phyloP scores from a whole-genome alignment of 2,329 filamentous ascomycete species.

The Ophiostoma angusticollis region DNA sequence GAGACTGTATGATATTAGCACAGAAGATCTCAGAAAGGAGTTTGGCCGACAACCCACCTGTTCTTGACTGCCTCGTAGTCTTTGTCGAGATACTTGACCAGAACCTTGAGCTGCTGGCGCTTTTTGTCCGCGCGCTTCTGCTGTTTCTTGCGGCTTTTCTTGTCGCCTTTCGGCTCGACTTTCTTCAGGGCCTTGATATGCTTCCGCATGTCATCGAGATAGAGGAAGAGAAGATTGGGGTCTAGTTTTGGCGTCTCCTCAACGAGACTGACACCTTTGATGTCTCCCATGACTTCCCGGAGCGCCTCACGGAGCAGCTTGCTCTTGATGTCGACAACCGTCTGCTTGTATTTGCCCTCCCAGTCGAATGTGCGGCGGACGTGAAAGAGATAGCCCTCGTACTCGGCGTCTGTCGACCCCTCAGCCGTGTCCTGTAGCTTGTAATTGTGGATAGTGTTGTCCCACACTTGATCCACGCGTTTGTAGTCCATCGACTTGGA shows the following conservation, averaged over 20 bases:
- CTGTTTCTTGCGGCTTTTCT: constrained; percentile 48
- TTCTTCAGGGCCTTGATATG: constrained; percentile 52
- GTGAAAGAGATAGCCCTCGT: constrained; percentile 71
- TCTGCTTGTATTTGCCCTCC: constrained; percentile 65
- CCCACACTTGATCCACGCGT: constrained; percentile 43
- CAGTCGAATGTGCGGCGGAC: constrained; percentile 72
- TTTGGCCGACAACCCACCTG: constrained; percentile 19
- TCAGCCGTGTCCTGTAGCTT: constrained; percentile 43
- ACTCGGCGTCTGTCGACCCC: constrained; percentile 36
- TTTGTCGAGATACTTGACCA: constrained; percentile 33
- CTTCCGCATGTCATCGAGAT: constrained; percentile 63
- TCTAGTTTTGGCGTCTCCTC: constrained; percentile 65
- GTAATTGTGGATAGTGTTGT: constrained; percentile 35
- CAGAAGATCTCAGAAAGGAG: background rate
- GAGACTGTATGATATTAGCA: constrained; percentile 33
- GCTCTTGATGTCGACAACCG: constrained; percentile 74
- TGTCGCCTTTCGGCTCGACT: constrained; percentile 33
- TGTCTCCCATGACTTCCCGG: constrained; percentile 57
- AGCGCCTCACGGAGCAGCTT: constrained; percentile 61
- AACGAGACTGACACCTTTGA: constrained; percentile 67
- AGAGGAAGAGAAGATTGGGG: constrained; percentile 60
- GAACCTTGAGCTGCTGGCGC: constrained; percentile 51
- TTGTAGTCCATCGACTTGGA: constrained; percentile 28
- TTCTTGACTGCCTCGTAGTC: constrained; percentile 72
- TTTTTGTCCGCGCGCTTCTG: constrained; percentile 45